These are phyloP conservation scores for Linum trigynum DNA, from an alignment of 345 rosid species.

Conservation along the genomic window DNA sequence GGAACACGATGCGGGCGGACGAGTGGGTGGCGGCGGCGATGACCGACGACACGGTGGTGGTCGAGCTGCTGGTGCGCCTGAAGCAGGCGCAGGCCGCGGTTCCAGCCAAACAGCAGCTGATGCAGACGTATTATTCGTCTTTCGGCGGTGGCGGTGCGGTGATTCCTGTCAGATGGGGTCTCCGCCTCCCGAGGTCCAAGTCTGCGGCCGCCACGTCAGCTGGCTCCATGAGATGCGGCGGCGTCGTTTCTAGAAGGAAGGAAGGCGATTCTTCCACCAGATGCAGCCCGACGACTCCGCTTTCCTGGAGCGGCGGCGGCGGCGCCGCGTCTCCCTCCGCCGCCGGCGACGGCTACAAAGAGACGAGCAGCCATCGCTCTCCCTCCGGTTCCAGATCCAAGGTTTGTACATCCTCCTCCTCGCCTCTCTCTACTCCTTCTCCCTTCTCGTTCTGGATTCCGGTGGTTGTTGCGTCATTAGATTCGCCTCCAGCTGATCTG, in stretches of 20 bases:
- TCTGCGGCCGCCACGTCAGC: slow-evolving; percentile 1
- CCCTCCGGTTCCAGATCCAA: slow-evolving; percentile 10
- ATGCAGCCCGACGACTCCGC: slow-evolving; percentile 30
- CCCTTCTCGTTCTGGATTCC: neutral
- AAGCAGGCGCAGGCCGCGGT: slow-evolving; percentile 32
- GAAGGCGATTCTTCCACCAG: slow-evolving; percentile 21
- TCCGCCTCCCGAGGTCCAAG: slow-evolving; percentile 20
- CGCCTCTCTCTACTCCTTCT: neutral
- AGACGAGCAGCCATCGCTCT: slow-evolving; percentile 3
- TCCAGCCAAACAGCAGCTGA: slow-evolving; percentile 1
- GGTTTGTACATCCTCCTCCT: neutral
- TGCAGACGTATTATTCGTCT: neutral
- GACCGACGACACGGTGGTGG: slow-evolving; percentile 54
- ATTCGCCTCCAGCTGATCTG: neutral
- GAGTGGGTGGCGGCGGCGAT: slow-evolving; percentile 72
- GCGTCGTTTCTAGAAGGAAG: slow-evolving; percentile 9
- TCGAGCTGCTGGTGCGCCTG: slow-evolving; percentile 49
- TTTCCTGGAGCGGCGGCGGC: slow-evolving; percentile 25
- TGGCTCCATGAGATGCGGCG: slow-evolving; percentile 12
- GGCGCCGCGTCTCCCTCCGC: slow-evolving; percentile 12
- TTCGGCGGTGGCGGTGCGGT: slow-evolving; percentile 19
- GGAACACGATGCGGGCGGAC: slow-evolving; percentile 30
- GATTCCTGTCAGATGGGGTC: slow-evolving; percentile 28
- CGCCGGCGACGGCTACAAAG: slow-evolving; percentile 1
- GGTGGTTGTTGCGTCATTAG: neutral